Percentiles rank a stretch among this genome's conserved stretches.
These are phyloP conservation scores for Leucocoprinus sp. DNA, from an alignment of 768 basidiomycete species.

Conservation along the genomic window DNA sequence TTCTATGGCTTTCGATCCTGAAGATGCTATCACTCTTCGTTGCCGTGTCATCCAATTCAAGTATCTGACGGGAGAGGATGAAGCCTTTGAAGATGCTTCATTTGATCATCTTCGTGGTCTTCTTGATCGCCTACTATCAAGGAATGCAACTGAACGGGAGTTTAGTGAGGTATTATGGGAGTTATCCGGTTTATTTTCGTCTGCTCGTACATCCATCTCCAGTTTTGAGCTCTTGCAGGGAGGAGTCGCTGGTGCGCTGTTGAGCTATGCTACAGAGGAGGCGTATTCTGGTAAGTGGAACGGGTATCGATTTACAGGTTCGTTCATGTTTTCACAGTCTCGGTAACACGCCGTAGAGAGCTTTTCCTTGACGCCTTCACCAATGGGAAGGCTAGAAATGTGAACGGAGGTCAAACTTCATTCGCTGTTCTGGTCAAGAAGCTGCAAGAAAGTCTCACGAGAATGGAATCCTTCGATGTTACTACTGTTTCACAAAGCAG, in stretches of 20 bases:
- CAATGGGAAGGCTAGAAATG: slow-evolving; percentile 36
- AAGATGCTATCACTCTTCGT: slow-evolving; percentile 89
- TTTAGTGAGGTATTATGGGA: slow-evolving; percentile 55
- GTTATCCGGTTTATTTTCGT: slow-evolving; percentile 75
- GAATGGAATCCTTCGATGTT: slow-evolving; percentile 95
- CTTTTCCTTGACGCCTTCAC: slow-evolving; percentile 76
- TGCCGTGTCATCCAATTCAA: slow-evolving; percentile 85
- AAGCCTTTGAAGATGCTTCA: slow-evolving; percentile 49
- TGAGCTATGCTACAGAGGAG: slow-evolving; percentile 72
- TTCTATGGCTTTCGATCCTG: slow-evolving; percentile 66
- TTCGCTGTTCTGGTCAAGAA: slow-evolving; percentile 87
- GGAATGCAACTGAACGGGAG: slow-evolving; percentile 53
- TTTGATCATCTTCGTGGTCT: slow-evolving; percentile 55
- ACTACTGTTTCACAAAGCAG: slow-evolving; percentile 76
- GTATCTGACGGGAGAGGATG: slow-evolving; percentile 53
- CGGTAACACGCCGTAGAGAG: slow-evolving; percentile 58
- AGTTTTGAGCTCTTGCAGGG: slow-evolving; percentile 95
- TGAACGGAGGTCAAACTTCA: slow-evolving; percentile 41
- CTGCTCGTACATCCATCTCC: slow-evolving; percentile 72
- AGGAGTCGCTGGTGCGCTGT: slow-evolving; percentile 81
- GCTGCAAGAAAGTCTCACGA: slow-evolving; percentile 88
- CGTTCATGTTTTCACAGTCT: slow-evolving; percentile 38
- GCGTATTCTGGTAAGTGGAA: slow-evolving; percentile 43
- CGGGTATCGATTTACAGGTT: slow-evolving; percentile 10
- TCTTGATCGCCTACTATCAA: slow-evolving; percentile 53